Base-by-base conservation (phyloP, 352 stramenopile genomes). In the Peronospora belbahrii region DNA sequence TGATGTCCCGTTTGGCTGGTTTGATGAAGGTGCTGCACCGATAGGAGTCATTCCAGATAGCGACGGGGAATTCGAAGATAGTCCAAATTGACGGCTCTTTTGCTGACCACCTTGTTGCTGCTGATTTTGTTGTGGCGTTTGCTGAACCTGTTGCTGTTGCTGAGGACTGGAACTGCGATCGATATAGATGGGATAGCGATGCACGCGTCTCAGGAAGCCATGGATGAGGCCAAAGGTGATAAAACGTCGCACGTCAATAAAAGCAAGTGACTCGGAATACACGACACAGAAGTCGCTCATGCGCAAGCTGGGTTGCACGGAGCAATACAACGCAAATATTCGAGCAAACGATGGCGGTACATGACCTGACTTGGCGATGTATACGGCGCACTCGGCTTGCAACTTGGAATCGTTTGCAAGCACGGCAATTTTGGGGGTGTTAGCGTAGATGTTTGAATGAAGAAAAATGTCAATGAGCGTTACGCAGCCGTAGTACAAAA, bases 401-500 rank as follows among this genome's bases (percentile, higher is more conserved):
- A 94, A 53, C 50, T 81, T 74, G 2, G 54, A 38, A 19, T 91
- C 69, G 24, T 70, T 75, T 6, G 75, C 70, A 14, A 94, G 56
- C 3, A 45, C 35, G 9, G 70, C 54, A 34, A 94, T 88, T 41
- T 71, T 68, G 15, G 63, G 59, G 3, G 78, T 88, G 7, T 70
- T 84, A 5, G 72, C 67, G 59, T 95, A 96, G 35, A 94, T 89
- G 59, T 96, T 96, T 7, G 78, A 87, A 63, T 95, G 80, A 33
- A 93, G 56, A 46, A 96, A 96, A 50, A 96, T 94, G 51, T 96
- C 85, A 36, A 94, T 89, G 55, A 96, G 74, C 11, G 74, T 77
- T 43, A 95, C 82, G 51, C 82, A 95, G 43, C 76, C 77, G 42
- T 92, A 95, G 67, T 95, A 94, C 15, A 95, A 54, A 48, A 95